Conservation (phyloP, 495 filamentous ascomycete species). For the Pseudevernia furfuracea region DNA sequence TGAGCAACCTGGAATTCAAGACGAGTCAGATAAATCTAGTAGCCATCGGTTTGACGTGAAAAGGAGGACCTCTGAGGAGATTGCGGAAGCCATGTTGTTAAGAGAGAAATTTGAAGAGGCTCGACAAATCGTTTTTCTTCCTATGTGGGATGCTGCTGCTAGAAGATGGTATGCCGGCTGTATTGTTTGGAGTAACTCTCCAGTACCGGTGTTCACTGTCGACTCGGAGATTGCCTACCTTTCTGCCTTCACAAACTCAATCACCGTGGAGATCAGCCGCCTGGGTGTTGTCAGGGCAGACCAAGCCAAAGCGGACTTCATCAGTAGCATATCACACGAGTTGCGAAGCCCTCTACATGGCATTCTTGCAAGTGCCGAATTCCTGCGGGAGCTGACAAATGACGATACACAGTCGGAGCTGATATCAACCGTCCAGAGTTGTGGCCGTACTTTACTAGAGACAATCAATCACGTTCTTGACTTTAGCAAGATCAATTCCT, state of each 20-base stretch:
- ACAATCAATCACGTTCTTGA: not conserved
- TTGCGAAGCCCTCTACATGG: not conserved
- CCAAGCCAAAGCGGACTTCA: conserved; percentile 47
- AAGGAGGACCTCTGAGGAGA: not conserved
- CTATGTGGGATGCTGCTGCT: not conserved
- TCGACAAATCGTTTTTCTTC: not conserved
- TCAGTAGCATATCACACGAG: not conserved
- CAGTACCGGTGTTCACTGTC: not conserved
- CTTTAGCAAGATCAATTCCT: not conserved
- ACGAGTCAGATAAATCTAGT: not conserved
- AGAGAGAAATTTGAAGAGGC: not conserved
- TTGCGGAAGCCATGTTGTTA: not conserved
- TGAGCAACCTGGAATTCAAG: not conserved
- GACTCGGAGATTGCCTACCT: not conserved
- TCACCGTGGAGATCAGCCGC: conserved; percentile 32
- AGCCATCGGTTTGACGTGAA: not conserved
- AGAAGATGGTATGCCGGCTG: not conserved
- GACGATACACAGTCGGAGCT: not conserved
- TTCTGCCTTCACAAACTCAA: not conserved
- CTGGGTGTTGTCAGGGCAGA: conserved; percentile 52
- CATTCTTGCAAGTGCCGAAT: not conserved
- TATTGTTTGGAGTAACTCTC: not conserved
- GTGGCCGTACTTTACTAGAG: not conserved
- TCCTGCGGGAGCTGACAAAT: not conserved
- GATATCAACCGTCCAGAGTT: not conserved